Percentiles rank a stretch among this genome's conserved stretches.
Evolutionary conservation across 371 early-diverging fungal species (phyloP).

Genomic region (Zopfochytrium polystomum): DNA sequence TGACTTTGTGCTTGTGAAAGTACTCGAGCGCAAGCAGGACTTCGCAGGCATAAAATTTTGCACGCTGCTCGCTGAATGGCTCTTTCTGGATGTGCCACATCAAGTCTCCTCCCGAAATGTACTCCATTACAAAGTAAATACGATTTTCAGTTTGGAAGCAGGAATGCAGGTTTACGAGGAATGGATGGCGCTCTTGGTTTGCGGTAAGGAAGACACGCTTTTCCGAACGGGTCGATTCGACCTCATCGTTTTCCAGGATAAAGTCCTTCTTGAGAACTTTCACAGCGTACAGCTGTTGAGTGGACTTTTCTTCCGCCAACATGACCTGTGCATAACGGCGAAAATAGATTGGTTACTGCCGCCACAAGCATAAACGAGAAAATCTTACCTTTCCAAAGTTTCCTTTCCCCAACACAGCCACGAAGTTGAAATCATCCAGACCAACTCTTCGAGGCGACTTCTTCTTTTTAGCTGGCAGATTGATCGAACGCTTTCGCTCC

Average conservation of each 20-base stretch:
- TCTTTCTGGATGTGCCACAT: slow-evolving; percentile 73
- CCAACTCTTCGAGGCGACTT: slow-evolving; percentile 19
- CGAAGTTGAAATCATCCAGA: slow-evolving; percentile 51
- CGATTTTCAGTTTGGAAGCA: slow-evolving; percentile 59
- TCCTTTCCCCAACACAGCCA: slow-evolving; percentile 61
- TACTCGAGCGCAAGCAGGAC: slow-evolving; percentile 78
- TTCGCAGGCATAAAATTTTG: slow-evolving; percentile 84
- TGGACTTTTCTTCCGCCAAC: slow-evolving; percentile 49
- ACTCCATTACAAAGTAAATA: slow-evolving; percentile 80
- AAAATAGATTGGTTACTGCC: background rate
- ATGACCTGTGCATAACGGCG: slow-evolving; percentile 34
- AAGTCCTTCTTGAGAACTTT: slow-evolving; percentile 99
- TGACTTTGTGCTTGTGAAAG: slow-evolving; percentile 80
- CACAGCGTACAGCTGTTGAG: slow-evolving; percentile 66
- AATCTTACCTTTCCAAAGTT: slow-evolving; percentile 53
- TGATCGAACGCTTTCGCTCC: background rate
- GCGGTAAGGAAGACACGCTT: slow-evolving; percentile 56
- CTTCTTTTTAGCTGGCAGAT: background rate
- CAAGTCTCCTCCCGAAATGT: slow-evolving; percentile 78
- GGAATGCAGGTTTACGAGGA: slow-evolving; percentile 63
- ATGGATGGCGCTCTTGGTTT: slow-evolving; percentile 50
- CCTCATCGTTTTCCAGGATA: slow-evolving; percentile 57
- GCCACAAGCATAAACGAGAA: background rate
- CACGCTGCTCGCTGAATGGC: slow-evolving; percentile 67
- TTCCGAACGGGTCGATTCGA: slow-evolving; percentile 47